Percentiles rank a stretch among this genome's conserved stretches.
These are phyloP conservation scores for Hamamelis virginiana DNA, from an alignment of 164 flowering plant genomes.

Conservation along the genomic window DNA sequence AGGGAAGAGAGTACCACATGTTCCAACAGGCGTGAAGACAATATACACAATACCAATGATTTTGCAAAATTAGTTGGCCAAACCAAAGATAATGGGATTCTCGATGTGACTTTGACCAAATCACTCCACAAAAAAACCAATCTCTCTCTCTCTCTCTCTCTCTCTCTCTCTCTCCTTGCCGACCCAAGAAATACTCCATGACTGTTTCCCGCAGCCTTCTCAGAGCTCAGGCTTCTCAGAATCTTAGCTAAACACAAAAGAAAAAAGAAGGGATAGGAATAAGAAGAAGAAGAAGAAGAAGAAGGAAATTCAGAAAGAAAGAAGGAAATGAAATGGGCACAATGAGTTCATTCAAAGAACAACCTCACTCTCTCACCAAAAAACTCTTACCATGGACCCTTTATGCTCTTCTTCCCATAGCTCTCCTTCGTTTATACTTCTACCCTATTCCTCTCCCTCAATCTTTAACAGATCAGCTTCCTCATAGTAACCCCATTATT, in stretches of 20 bases:
- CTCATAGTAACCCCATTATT: slow-evolving; percentile 7
- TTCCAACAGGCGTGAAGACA: not conserved
- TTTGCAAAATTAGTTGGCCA: not conserved
- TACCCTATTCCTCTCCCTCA: slow-evolving; percentile 30
- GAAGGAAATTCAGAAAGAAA: not conserved
- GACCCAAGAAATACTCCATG: not conserved
- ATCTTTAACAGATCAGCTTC: slow-evolving; percentile 10
- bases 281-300: not conserved
- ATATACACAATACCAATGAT: not conserved
- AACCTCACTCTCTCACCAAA: slow-evolving; percentile 25
- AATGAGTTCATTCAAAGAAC: slow-evolving; percentile 39
- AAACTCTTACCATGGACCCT: slow-evolving; percentile 51
- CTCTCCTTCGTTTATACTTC: slow-evolving; percentile 51
- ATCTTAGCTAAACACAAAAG: not conserved
- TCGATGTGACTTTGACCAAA: not conserved
- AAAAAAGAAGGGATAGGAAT: no score
- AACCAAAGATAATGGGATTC: not conserved
- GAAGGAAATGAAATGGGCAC: slow-evolving; percentile 31
- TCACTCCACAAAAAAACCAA: not conserved
- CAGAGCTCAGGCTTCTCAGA: not conserved
- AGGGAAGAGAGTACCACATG: not conserved
- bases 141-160: not conserved
- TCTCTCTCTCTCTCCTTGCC: not conserved
- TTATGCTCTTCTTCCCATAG: slow-evolving; percentile 48
- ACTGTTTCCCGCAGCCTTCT: not conserved